Conservation (phyloP, 345 rosid genomes). For the Cardamine occulta region DNA sequence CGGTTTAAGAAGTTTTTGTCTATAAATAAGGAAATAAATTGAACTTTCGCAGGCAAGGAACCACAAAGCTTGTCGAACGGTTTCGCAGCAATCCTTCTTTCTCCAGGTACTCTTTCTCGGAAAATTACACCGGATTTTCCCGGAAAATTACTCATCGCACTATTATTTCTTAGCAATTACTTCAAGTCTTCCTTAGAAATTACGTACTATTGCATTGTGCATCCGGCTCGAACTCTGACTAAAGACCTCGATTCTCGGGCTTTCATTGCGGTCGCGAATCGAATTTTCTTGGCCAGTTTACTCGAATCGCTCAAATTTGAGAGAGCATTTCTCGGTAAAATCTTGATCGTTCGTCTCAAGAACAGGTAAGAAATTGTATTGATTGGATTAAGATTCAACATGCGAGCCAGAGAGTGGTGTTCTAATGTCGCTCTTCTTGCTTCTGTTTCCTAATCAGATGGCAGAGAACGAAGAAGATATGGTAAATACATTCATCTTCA, state of each 20-base stretch:
- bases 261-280: neutral
- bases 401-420: slow-evolving; percentile 19
- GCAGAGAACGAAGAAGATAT: slow-evolving; percentile 50
- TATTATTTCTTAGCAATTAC: neutral
- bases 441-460: slow-evolving; percentile 49
- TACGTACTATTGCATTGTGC: neutral
- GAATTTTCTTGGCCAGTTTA: neutral
- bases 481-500: slow-evolving; percentile 42
- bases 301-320: neutral
- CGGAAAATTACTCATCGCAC: neutral
- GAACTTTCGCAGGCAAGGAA: neutral
- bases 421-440: slow-evolving; percentile 57
- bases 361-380: neutral
- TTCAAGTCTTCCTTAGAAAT: slow-evolving; percentile 3
- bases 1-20: neutral
- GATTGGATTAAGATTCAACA: neutral
- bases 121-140: neutral
- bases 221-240: neutral
- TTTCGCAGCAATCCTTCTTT: neutral
- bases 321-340: neutral
- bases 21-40: neutral
- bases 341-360: neutral
- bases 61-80: neutral
- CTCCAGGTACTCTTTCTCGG: slow-evolving; percentile 7
- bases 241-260: neutral